phyloP scores from a whole-genome alignment of 352 stramenopile genomes.

The Sclerospora graminicola region DNA sequence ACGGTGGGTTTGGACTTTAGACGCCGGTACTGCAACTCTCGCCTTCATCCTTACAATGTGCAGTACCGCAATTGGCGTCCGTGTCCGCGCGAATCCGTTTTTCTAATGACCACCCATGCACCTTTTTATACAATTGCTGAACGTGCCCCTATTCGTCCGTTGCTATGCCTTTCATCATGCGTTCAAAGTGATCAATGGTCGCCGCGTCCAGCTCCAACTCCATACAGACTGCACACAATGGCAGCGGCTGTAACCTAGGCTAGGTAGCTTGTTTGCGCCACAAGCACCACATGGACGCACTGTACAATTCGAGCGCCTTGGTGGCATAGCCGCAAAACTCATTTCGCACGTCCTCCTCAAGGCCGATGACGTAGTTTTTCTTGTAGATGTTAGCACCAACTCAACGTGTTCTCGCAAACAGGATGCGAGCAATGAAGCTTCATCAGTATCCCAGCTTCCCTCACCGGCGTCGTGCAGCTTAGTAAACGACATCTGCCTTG shows the following conservation, averaged over 20 bases:
- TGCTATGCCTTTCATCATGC: slow-evolving; percentile 43
- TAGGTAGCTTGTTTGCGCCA: not conserved
- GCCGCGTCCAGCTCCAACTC: slow-evolving; percentile 38
- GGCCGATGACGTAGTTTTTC: slow-evolving; percentile 54
- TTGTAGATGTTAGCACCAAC: slow-evolving; percentile 49
- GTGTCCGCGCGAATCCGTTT: slow-evolving; percentile 45
- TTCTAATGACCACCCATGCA: slow-evolving; percentile 32
- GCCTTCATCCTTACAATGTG: too few relatives aligned
- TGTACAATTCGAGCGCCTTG: slow-evolving; percentile 50
- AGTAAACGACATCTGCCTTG: slow-evolving; percentile 41
- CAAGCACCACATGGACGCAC: slow-evolving; percentile 15
- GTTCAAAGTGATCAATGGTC: slow-evolving; percentile 43
- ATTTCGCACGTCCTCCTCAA: slow-evolving; percentile 41
- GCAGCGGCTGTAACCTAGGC: not conserved
- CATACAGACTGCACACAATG: slow-evolving; percentile 27
- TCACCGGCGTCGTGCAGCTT: slow-evolving; percentile 61
- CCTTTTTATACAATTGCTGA: slow-evolving; percentile 29
- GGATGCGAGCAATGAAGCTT: slow-evolving; percentile 50
- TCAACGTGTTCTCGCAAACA: slow-evolving; percentile 47
- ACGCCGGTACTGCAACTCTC: too few relatives aligned
- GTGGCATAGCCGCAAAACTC: slow-evolving; percentile 61
- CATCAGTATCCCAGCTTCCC: slow-evolving; percentile 66
- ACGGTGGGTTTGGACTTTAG: too few relatives aligned
- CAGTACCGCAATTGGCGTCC: slow-evolving; percentile 48
- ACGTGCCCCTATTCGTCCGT: slow-evolving; percentile 47